Conservation (phyloP, 495 filamentous ascomycete genomes). For the Xylaria palmicola region DNA sequence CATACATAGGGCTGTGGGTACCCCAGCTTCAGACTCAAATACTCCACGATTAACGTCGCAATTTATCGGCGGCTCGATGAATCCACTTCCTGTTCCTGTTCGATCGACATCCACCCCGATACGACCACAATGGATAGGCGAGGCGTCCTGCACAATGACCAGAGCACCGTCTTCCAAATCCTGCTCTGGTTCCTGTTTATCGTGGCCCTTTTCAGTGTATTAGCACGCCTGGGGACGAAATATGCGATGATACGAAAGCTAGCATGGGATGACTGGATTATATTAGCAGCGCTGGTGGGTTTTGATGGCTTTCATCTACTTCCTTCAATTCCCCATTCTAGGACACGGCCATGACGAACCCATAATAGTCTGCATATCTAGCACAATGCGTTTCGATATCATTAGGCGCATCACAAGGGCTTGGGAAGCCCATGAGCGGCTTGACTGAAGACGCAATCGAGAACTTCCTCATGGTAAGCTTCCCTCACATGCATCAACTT, state of each 20-base stretch:
- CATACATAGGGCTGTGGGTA: not conserved
- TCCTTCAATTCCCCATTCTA: too few species aligned
- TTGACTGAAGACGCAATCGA: conserved; percentile 15
- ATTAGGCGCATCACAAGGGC: conserved; percentile 23
- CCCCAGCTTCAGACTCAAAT: not conserved
- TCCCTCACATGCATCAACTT: not conserved
- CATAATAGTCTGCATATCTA: conserved; percentile 6
- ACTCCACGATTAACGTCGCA: not conserved
- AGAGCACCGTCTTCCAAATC: conserved; percentile 15
- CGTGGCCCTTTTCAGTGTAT: conserved; percentile 19
- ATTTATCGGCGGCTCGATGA: not conserved
- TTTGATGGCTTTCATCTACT: not conserved
- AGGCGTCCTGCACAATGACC: not conserved
- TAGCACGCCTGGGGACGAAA: conserved; percentile 24
- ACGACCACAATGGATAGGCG: not conserved
- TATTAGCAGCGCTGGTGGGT: conserved; percentile 24
- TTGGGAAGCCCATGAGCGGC: conserved; percentile 22
- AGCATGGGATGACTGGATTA: conserved; percentile 22
- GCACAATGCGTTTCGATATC: conserved; percentile 26
- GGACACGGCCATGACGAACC: not conserved
- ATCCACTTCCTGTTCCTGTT: too few species aligned
- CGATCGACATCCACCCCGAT: not conserved
- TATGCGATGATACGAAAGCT: conserved; percentile 22
- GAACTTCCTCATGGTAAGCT: conserved; percentile 11
- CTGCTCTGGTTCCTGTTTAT: conserved; percentile 25